A percentile compares a stretch with the other conserved stretches of the same genome.
Conservation (phyloP, 139 green algal genomes). For the Volvox africanus region DNA sequence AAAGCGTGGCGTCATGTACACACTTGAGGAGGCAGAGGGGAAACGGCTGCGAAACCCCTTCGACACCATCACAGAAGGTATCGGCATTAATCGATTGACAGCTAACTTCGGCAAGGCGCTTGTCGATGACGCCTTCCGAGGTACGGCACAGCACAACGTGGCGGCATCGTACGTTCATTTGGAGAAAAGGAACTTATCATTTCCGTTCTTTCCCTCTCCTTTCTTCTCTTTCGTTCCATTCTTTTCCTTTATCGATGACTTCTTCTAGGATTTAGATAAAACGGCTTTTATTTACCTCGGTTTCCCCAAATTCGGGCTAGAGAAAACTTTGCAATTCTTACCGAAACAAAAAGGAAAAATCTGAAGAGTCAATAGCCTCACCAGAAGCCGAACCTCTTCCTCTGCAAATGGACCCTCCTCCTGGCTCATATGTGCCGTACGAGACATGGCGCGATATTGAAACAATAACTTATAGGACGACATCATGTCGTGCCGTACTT, state of each 20-base stretch:
- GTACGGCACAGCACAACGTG: slow-evolving; percentile 8
- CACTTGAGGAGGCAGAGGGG: slow-evolving; percentile 89
- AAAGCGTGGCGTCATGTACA: slow-evolving; percentile 92
- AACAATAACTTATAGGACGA: no score
- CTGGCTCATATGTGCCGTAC: no score
- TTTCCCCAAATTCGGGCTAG: no score
- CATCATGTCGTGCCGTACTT: no score
- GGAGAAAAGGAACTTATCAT: not conserved
- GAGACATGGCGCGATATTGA: no score
- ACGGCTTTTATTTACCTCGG: no score
- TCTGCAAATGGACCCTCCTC: no score
- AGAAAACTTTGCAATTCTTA: no score
- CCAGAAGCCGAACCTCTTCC: no score
- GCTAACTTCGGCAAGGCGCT: slow-evolving; percentile 87
- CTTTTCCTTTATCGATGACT: not conserved
- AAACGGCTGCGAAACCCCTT: slow-evolving; percentile 89
- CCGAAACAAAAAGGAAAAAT: no score
- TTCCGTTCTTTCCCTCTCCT: not conserved
- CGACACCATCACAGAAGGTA: slow-evolving; percentile 93
- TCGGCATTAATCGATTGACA: slow-evolving; percentile 96
- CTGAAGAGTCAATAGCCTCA: no score
- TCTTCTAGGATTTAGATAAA: no score
- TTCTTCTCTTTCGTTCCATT: not conserved
- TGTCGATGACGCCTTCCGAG: slow-evolving; percentile 83
- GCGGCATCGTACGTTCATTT: not conserved